Evolutionary conservation across 1,284 basidiomycete genomes (phyloP).

Genomic region (Apiotrichum porosum): DNA sequence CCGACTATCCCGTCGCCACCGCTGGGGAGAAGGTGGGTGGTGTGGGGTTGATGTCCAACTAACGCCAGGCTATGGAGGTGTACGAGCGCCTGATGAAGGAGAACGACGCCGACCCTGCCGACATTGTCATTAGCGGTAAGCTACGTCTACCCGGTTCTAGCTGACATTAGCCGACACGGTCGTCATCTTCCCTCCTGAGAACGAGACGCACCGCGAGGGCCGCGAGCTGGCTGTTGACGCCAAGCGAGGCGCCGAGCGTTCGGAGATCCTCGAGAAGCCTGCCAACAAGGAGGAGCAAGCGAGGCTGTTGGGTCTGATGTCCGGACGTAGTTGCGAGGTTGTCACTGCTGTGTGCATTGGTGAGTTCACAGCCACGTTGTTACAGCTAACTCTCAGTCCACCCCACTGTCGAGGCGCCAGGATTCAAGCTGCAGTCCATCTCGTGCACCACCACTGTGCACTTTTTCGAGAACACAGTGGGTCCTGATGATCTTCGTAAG

Average conservation of each 20-base stretch:
- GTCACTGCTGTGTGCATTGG: conserved; percentile 81
- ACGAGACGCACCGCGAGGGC: conserved; percentile 51
- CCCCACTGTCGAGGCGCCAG: conserved; percentile 76
- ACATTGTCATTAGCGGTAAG: conserved; percentile 85
- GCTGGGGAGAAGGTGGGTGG: conserved; percentile 69
- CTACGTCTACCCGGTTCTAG: neutral
- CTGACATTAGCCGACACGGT: conserved; percentile 73
- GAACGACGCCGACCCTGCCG: conserved; percentile 77
- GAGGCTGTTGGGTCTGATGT: conserved; percentile 57
- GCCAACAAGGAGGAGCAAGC: conserved; percentile 69
- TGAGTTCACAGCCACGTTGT: conserved; percentile 43
- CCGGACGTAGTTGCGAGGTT: conserved; percentile 80
- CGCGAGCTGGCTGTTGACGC: conserved; percentile 19
- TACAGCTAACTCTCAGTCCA: conserved; percentile 56
- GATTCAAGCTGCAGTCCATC: conserved; percentile 79
- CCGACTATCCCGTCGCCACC: conserved; percentile 91
- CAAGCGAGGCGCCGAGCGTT: conserved; percentile 29
- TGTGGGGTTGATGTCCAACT: neutral
- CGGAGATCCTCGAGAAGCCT: conserved; percentile 74
- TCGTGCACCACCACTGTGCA: conserved; percentile 76
- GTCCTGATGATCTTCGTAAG: conserved; percentile 22
- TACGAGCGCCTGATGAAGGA: conserved; percentile 72
- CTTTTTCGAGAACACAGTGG: conserved; percentile 65
- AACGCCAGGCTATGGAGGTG: conserved; percentile 69
- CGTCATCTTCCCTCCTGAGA: conserved; percentile 71